phyloP scores from a whole-genome alignment of 306 rosid genomes.

The Coriaria nepalensis region DNA sequence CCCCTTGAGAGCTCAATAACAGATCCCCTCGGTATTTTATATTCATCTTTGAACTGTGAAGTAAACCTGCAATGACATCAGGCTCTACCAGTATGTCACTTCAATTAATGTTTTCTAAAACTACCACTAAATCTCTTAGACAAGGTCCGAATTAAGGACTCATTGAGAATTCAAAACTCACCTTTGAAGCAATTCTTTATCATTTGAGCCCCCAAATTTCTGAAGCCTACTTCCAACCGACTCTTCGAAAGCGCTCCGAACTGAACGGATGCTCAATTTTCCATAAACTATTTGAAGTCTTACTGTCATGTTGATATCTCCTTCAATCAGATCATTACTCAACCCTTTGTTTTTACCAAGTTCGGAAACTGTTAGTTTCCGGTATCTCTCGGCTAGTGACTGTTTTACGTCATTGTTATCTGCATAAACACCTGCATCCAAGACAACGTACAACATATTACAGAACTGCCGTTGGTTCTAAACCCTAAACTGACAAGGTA shows the following conservation, averaged over 20 bases:
- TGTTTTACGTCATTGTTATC: constrained; percentile 43
- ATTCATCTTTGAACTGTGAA: constrained; percentile 84
- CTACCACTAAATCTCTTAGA: neutral
- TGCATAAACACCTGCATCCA: constrained; percentile 75
- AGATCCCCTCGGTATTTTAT: constrained; percentile 78
- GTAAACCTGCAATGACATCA: constrained; percentile 63
- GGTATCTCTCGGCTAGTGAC: constrained; percentile 42
- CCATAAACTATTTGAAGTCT: constrained; percentile 80
- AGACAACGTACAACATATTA: too few species aligned
- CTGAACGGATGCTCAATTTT: constrained; percentile 72
- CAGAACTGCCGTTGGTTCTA: too few species aligned
- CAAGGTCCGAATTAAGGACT: neutral
- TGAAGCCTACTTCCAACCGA: constrained; percentile 68
- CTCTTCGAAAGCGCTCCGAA: constrained; percentile 78
- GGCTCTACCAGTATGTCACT: neutral
- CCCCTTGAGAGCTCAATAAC: constrained; percentile 65
- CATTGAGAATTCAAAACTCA: constrained; percentile 20
- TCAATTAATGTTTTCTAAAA: neutral
- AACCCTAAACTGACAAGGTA: too few species aligned
- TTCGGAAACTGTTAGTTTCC: constrained; percentile 33
- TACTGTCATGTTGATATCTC: constrained; percentile 63
- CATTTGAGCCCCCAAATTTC: constrained; percentile 60
- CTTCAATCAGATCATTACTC: constrained; percentile 48
- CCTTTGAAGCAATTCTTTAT: constrained; percentile 71
- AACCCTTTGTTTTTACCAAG: constrained; percentile 50